phyloP scores from a whole-genome alignment of 352 stramenopile genomes.

The Phytopythium chamaehyphon region DNA sequence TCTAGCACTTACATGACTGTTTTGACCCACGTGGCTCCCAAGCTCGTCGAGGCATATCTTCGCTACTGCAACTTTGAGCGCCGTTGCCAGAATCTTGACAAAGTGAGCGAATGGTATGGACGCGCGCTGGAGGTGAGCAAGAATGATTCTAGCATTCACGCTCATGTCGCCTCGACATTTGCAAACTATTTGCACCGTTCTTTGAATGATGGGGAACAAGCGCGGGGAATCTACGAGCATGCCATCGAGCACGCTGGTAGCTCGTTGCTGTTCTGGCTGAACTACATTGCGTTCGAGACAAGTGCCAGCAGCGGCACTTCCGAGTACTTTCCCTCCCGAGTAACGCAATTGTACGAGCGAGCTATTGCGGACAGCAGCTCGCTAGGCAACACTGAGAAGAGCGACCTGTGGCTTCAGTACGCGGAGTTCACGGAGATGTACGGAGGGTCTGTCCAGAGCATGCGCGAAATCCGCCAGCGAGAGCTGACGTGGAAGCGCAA shows the following conservation, averaged over 20 bases:
- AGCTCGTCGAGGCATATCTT: constrained; percentile 62
- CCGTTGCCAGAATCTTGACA: constrained; percentile 45
- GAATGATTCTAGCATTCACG: constrained; percentile 37
- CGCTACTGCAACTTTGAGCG: constrained; percentile 71
- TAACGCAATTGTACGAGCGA: constrained; percentile 39
- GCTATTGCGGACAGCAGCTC: constrained; percentile 48
- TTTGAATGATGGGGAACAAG: constrained; percentile 29
- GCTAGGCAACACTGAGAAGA: constrained; percentile 68
- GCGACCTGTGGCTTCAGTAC: constrained; percentile 79
- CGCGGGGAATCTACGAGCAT: constrained; percentile 40
- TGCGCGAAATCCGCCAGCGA: constrained; percentile 46
- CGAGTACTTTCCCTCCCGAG: constrained; percentile 28
- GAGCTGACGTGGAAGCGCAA: constrained; percentile 70
- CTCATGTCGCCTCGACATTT: constrained; percentile 51
- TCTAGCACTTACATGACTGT: constrained; percentile 54
- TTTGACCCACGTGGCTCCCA: constrained; percentile 44
- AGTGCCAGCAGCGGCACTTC: constrained; percentile 11
- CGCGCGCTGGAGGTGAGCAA: constrained; percentile 39
- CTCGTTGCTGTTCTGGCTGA: constrained; percentile 60
- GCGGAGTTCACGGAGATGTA: constrained; percentile 70
- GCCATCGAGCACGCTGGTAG: constrained; percentile 34
- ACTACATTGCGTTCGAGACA: constrained; percentile 71
- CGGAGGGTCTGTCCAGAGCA: constrained; percentile 25
- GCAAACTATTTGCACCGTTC: constrained; percentile 51
- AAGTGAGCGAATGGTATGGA: constrained; percentile 49